Evolutionary conservation across 371 early-diverging fungal genomes (phyloP), one percentile per base, ranked within the genome.

Genomic region (Mortierella polycephala): DNA sequence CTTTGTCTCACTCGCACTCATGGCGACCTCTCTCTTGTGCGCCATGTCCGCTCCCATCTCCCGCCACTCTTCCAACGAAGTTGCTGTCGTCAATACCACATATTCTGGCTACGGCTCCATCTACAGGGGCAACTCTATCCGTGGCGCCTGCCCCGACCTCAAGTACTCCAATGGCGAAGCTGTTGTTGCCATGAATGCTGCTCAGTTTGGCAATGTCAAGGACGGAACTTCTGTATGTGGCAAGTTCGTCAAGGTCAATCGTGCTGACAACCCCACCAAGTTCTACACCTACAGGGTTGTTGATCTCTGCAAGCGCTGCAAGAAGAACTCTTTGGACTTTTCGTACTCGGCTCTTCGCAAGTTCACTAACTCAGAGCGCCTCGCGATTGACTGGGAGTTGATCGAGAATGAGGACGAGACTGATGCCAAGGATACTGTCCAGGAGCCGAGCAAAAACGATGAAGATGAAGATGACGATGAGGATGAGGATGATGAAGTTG

Each of bases 171-270:
- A 53, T 42, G 62, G 68, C 16, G 77, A 71, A 41, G 60, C 61
- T 40, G 30, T 71, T 41, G 77, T 58, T 18, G 62, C 65, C 40
- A 40, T 77, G 53, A 71, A 61, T 47, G 12, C 64, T n/a, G 57
- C 61, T 37, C 39, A 54, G 59, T 71, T 77, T 51, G 62, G 57
- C 39, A 53, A 49, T 16, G 52, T 46, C 62, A 60, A 50, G 39
- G 53, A 58, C 49, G 59, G 51, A 3, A 51, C 55, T 12, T 60
- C 64, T 12, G 61, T 61, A 45, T 77, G 77, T 50, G 77, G 65
- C 60, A 71, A 71, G 62, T 71, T 67, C 47, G 66, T 77, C 49
- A 67, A 71, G 54, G 58, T 64, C 45, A 68, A 39, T 47, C 72
- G 21, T 42, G 44, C 23, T 1, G 62, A 60, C 20, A 51, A 60